Evolutionary conservation across 371 early-diverging fungal genomes (phyloP), one percentile per base, ranked within the genome.

Genomic region (Blakeslea trispora): DNA sequence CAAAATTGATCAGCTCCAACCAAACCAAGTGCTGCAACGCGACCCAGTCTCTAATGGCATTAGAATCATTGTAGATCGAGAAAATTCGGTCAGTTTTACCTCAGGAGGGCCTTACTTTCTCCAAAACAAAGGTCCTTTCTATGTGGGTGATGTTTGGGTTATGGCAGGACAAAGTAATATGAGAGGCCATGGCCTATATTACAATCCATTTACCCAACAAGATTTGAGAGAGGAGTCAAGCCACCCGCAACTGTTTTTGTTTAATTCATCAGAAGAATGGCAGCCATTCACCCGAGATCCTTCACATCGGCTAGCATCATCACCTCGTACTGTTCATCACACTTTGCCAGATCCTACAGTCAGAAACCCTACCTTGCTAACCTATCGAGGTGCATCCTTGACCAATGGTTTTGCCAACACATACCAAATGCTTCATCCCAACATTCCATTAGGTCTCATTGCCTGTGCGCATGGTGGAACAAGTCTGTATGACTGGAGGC

Each of bases 91-190:
- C n/a, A n/a, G n/a, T n/a, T n/a, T n/a, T n/a, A n/a, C n/a, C n/a
- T n/a, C n/a, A n/a, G n/a, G n/a, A n/a, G n/a, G n/a, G n/a, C 78
- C 78, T 1, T 74, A 72, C 45, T 55, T 28, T 0, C 37, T 77
- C 1, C 60, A 52, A 18, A 43, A 59, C 5, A 64, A 57, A 0
- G 31, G 49, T 10, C 41, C 68, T 10, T 61, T 77, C 5, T 62
- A 61, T 35, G 78, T 77, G 2, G 75, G 78, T 11, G 78, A 77
- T 47, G 40, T 77, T 34, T 77, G 78, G 78, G 51, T 74, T 22
- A 69, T 77, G 69, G 75, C 75, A 3, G 78, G 78, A 0, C 78
- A 77, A 40, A 77, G 78, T 35, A 77, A 77, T 50, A 77, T 77
- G 78, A 64, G 78, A 22, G 78, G 78, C 2, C 63, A 70, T 57